Evolutionary conservation across 1,284 basidiomycete species (phyloP), one percentile per base, ranked within the genome.

Genomic region (Ceratobasidium sp.): DNA sequence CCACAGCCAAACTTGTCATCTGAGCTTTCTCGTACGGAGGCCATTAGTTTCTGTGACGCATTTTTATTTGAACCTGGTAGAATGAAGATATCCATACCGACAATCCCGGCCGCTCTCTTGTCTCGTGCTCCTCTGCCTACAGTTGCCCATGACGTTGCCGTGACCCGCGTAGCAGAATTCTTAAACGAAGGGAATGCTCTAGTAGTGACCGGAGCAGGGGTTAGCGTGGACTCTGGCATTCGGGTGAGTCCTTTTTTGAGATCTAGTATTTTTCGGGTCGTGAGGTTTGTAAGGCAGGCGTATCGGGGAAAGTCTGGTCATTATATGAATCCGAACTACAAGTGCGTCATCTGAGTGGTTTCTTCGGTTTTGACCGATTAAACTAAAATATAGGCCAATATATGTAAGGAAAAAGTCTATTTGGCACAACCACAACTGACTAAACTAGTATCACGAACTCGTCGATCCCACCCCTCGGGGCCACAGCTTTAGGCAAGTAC

Each of bases 211-310:
- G 95, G 95, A 0, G 95, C 95, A 0, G 95, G 96, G 3, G 92
- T 97, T 73, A 94, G 92, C 78, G 95, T 97, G 23, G 95, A 97
- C 79, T 93, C 90, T 21, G 95, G 95, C 32, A 96, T 97, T 73
- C 84, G 93, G 75, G 94, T 71, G 41, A 71, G 67, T 62, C 21
- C 6, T 6, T 21, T 28, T 21, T 3, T n/a, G n/a, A n/a, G n/a
- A n/a, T n/a, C n/a, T n/a, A n/a, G 0, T 26, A 16, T 8, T 28
- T 50, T 32, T 18, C 2, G n/a, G 48, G 34, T 14, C n/a, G 23
- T 8, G 10, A 57, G 0, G 39, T 18, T 45, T 9, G 30, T 16
- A 16, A 10, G 26, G 6, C 23, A 71, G 67, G 67, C 94, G 16
- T 96, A 96, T 80, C 84, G 93, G 74, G 93, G 93, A 2, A 85